phyloP scores from a whole-genome alignment of 176 grass and related monocot genomes.

The Oryza glumipatula region DNA sequence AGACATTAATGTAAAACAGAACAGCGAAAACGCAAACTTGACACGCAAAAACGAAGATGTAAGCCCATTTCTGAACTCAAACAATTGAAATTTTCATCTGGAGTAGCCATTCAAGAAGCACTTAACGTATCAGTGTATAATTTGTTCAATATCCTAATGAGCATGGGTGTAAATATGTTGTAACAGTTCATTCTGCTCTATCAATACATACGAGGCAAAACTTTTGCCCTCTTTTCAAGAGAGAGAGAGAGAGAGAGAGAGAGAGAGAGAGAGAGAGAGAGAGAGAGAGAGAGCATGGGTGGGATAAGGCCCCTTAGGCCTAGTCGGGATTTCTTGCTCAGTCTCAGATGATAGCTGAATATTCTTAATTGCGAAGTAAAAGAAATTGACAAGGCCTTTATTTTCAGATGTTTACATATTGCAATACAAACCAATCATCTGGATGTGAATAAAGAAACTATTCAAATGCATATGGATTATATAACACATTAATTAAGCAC shows the following conservation, averaged over 20 bases:
- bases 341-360: background rate
- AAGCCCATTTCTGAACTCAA: background rate
- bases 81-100: background rate
- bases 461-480: background rate
- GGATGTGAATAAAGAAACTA: background rate
- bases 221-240: too few relatives aligned
- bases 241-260: too few relatives aligned
- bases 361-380: background rate
- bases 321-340: background rate
- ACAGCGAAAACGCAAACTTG: background rate
- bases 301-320: background rate
- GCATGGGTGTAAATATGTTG: background rate
- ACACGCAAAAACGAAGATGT: background rate
- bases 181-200: too few relatives aligned
- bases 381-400: background rate
- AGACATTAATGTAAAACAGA: background rate
- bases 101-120: background rate
- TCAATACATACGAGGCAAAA: too few relatives aligned
- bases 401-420: background rate
- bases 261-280: background rate
- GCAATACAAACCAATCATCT: background rate
- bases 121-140: background rate
- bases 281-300: background rate
- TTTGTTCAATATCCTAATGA: background rate
- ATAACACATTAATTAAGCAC: background rate